These are phyloP conservation scores for Graphium sp. DNA, from an alignment of 2,329 filamentous ascomycete species.

Conservation along the genomic window DNA sequence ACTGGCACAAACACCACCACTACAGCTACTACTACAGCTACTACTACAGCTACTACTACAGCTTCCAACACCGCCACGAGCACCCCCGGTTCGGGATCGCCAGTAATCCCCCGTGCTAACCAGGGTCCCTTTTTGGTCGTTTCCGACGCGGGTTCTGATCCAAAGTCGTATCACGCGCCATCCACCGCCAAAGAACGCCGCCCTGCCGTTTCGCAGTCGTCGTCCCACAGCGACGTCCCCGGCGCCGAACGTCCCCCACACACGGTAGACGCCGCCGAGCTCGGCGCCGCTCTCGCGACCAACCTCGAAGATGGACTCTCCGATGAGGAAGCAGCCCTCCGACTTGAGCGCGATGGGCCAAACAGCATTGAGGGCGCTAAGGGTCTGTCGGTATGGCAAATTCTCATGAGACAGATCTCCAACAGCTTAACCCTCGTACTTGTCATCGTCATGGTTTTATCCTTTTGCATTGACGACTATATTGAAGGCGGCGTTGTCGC, in stretches of 20 bases:
- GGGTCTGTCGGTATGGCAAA: slow-evolving; percentile 56
- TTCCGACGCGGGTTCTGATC: no score
- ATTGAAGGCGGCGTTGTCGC: slow-evolving; percentile 47
- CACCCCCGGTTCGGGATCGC: no score
- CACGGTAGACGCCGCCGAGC: slow-evolving; percentile 8
- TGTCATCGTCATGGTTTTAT: slow-evolving; percentile 56
- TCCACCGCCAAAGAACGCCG: no score
- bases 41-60: no score
- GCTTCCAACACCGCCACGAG: no score
- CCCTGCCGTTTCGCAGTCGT: no score
- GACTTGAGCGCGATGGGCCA: slow-evolving; percentile 47
- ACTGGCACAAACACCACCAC: no score
- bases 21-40: no score
- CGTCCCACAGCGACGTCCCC: no score
- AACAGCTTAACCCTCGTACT: slow-evolving; percentile 64
- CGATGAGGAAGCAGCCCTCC: slow-evolving; percentile 43
- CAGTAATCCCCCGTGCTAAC: no score
- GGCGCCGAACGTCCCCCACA: slow-evolving; percentile 9
- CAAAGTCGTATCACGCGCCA: no score
- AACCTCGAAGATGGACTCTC: slow-evolving; percentile 42
- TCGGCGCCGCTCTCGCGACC: slow-evolving; percentile 20
- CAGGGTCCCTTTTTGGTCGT: no score
- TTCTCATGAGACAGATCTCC: slow-evolving; percentile 60
- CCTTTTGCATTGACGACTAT: slow-evolving; percentile 47
- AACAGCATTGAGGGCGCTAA: slow-evolving; percentile 58